phyloP scores from a whole-genome alignment of 805 yeast genomes.

The Metschnikowia amazonensis region DNA sequence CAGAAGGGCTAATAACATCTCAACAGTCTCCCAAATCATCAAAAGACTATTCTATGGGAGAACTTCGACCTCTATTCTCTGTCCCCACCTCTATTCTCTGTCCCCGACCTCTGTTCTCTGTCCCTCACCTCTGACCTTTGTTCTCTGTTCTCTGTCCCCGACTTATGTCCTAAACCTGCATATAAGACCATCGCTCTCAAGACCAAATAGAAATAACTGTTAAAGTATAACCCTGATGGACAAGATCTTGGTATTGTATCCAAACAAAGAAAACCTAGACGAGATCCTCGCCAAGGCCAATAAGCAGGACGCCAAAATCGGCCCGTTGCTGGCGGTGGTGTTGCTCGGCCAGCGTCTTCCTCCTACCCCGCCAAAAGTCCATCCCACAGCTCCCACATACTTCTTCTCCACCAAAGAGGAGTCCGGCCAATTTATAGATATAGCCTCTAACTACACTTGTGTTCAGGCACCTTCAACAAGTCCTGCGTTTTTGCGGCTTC shows the following conservation, averaged over 20 bases:
- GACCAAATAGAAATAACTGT: too few relatives aligned
- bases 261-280: conserved; percentile 38
- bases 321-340: conserved; percentile 59
- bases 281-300: conserved; percentile 46
- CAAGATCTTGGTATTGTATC: conserved; percentile 45
- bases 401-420: conserved; percentile 17
- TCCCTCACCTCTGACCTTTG: too few relatives aligned
- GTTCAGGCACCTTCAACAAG: conserved; percentile 27
- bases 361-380: conserved; percentile 19
- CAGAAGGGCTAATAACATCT: too few relatives aligned
- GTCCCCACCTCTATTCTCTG: too few relatives aligned
- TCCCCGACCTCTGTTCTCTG: too few relatives aligned
- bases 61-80: too few relatives aligned
- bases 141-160: too few relatives aligned
- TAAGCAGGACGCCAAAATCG: conserved; percentile 51
- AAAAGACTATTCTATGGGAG: too few relatives aligned
- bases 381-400: conserved; percentile 23
- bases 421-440: conserved; percentile 23
- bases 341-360: conserved; percentile 40
- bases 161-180: too few relatives aligned
- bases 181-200: too few relatives aligned
- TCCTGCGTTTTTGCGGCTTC: conserved; percentile 29
- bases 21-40: too few relatives aligned
- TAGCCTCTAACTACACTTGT: conserved; percentile 25
- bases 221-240: too few relatives aligned